These are phyloP conservation scores for Tolypocladium nubicola DNA, from an alignment of 2,329 filamentous ascomycete genomes.

Conservation along the genomic window DNA sequence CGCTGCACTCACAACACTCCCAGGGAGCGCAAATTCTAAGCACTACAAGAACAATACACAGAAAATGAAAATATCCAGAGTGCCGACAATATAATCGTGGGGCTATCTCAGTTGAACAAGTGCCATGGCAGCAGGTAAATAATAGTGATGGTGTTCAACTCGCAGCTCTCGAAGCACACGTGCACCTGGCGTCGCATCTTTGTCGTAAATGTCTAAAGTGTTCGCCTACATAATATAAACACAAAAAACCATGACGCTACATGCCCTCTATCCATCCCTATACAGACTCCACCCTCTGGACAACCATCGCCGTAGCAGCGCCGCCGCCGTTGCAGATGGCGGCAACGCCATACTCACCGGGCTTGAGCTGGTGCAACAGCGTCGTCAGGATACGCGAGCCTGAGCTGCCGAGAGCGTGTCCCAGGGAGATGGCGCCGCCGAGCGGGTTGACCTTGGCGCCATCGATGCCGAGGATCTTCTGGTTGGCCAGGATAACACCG, in stretches of 20 bases:
- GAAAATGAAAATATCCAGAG: too few relatives aligned
- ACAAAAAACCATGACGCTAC: neutral
- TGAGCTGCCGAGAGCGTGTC: constrained; percentile 87
- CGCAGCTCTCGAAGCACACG: too few relatives aligned
- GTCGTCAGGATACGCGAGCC: constrained; percentile 86
- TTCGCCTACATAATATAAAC: neutral
- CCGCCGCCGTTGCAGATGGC: constrained; percentile 97
- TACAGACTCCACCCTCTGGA: constrained; percentile 64
- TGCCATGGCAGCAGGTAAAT: too few relatives aligned
- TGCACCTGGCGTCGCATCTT: neutral
- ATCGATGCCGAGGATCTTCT: constrained; percentile 78
- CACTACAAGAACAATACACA: too few relatives aligned
- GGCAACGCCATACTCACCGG: constrained; percentile 87
- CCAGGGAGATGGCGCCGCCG: constrained; percentile 84
- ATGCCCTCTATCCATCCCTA: constrained; percentile 15
- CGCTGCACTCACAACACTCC: neutral
- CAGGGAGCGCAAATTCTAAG: too few relatives aligned
- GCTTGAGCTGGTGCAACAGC: constrained; percentile 80
- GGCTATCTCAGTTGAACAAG: too few relatives aligned
- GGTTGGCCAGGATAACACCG: constrained; percentile 87
- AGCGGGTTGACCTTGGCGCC: constrained; percentile 75
- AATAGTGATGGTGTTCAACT: too few relatives aligned
- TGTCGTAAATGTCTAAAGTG: neutral
- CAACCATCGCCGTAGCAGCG: constrained; percentile 81
- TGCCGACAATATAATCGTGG: too few relatives aligned